Base-by-base conservation (phyloP, 164 flowering plant genomes). In the Stephania japonica region DNA sequence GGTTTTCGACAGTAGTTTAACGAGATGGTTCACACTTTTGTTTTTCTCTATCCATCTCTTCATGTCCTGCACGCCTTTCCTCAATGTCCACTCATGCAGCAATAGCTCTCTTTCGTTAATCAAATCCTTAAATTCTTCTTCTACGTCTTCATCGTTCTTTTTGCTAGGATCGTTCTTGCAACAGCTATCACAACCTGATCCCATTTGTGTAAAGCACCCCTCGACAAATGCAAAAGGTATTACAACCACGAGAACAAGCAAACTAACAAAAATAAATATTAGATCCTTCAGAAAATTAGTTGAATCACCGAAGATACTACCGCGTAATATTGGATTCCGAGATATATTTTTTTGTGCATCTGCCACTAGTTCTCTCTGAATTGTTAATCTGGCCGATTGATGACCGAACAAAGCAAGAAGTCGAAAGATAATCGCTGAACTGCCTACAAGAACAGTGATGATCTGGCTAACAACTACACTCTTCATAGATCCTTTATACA, bases 11-110 rank as follows among this genome's bases (percentile, higher is more conserved):
- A 32, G 38, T 2, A 32, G 38, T 32, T 32, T 32, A 32, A 32
- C 38, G 38, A 32, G 38, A 32, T 32, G 38, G 38, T 32, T 32
- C 38, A 32, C 2, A 32, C 10, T 44, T 27, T 44, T 72, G 26
- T 25, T 72, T 27, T 24, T 7, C 38, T 6, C 43, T n/a, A 65
- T 72, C 75, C 68, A 72, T 72, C 25, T 65, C 38, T 44, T 26
- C 69, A 72, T 47, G 16, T 72, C 75, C 11, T 44, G 19, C 44
- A 64, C 53, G 19, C 62, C 69, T 21, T 64, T 72, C 44, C 50
- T 38, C 19, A 59, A 32, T 59, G 42, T 41, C 73, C 73, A 71
- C 42, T 71, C 53, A 56, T 71, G n/a, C 25, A 53, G 18, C 25
- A 24, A 64, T 5, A 53, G 27, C 16, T 70, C 65, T 14, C 42